Evolutionary conservation across 73 alveolate genomes (phyloP), one percentile per base, ranked within the genome.

Genomic region (Paramecium pentaurelia): DNA sequence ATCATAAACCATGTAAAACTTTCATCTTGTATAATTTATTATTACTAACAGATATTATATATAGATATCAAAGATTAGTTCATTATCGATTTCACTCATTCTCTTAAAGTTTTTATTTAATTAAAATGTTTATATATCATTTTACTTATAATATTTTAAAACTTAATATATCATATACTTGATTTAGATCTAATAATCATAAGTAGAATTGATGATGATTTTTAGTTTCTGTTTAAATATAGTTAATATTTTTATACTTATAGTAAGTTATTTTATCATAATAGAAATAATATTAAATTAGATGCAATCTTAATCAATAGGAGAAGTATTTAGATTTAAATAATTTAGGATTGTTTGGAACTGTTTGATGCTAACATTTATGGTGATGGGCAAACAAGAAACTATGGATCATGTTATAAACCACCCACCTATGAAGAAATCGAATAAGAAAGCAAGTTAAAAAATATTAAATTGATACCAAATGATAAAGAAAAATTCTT

Each of bases 371-470:
- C 77, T 4, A 80, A 80, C 27, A 25, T 36, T 18, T 80, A 80
- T 80, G 71, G 58, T 12, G 91, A 80, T 6, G 91, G 73, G 27
- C 14, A 45, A 27, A 5, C 8, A 20, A 40, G 49, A 44, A 44
- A 44, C 47, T 49, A n/a, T 27, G 91, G 77, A 20, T 42, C 4
- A 7, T 80, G 91, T 20, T 80, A 80, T 80, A 44, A 44, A 9
- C 91, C 91, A 2, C 91, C 91, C 3, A 44, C 71, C 2, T 80
- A 80, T 42, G 91, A 45, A 18, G 91, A 80, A 11, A 44, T 80
- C 8, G 30, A 45, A 25, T 0, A 47, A 18, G 44, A 14, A 32
- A 64, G 14, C 2, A 45, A 18, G n/a, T 22, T n/a, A 9, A 8
- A 44, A 25, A 22, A 80, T 45, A 32, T 45, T 6, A 80, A 80